These are phyloP conservation scores for Ceratobasidium sp. DNA, from an alignment of 1,284 basidiomycete genomes.

Conservation along the genomic window DNA sequence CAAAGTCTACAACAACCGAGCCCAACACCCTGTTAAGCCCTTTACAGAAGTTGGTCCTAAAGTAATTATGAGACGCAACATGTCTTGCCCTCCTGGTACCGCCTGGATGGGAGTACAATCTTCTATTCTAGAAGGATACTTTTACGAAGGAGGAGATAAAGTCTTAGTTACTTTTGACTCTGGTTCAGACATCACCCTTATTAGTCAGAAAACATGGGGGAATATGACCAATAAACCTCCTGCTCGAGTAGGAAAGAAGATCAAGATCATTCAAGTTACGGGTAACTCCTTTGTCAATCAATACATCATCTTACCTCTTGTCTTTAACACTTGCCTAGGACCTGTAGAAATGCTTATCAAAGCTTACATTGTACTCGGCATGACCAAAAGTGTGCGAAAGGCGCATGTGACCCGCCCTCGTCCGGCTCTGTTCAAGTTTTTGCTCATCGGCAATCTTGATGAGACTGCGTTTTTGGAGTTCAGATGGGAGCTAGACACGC, in stretches of 20 bases:
- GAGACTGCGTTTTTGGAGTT: no score
- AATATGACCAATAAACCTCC: slow-evolving; percentile 45
- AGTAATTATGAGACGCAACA: slow-evolving; percentile 44
- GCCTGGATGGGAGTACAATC: no score
- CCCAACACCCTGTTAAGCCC: slow-evolving; percentile 10
- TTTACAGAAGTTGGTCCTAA: slow-evolving; percentile 19
- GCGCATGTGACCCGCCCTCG: no score
- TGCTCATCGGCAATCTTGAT: no score
- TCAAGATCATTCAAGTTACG: slow-evolving; percentile 52
- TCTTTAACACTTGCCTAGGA: slow-evolving; percentile 52
- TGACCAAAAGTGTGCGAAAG: slow-evolving; percentile 49
- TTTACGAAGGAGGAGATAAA: no score
- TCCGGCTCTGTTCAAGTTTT: no score
- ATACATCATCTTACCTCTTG: slow-evolving; percentile 53
- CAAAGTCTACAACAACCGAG: background rate
- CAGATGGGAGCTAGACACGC: no score
- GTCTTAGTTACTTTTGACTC: slow-evolving; percentile 40
- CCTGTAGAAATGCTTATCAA: slow-evolving; percentile 53
- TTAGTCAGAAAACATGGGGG: no score
- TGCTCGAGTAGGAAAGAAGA: slow-evolving; percentile 53
- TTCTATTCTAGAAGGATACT: no score
- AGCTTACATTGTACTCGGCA: slow-evolving; percentile 54
- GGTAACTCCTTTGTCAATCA: no score
- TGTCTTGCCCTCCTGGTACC: slow-evolving; percentile 47
- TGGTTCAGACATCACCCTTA: slow-evolving; percentile 47